A percentile compares a stretch with the other conserved stretches of the same genome.
These are phyloP conservation scores for Ambrosiella beaveri DNA, from an alignment of 2,329 filamentous ascomycete species.

Conservation along the genomic window DNA sequence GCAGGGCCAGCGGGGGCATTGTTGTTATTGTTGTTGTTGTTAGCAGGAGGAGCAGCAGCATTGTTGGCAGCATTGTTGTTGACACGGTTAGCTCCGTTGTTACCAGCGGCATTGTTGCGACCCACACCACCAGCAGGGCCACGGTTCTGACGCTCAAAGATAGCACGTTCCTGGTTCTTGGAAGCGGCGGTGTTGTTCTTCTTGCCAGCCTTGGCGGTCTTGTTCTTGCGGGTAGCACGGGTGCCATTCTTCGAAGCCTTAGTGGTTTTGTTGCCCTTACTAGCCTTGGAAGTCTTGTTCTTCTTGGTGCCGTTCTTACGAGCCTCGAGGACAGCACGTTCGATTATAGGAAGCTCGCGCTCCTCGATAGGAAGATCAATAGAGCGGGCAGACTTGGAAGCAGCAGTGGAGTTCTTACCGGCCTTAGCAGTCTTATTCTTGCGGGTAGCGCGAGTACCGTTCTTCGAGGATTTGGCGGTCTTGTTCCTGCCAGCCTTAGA, in stretches of 20 bases:
- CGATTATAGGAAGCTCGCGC: background rate
- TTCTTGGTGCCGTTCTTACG: constrained; percentile 3
- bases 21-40: background rate
- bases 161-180: background rate
- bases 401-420: background rate
- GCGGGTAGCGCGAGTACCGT: background rate
- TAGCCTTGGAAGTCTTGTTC: background rate
- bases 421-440: constrained; percentile 5
- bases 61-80: background rate
- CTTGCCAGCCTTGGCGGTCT: constrained; percentile 1
- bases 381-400: background rate
- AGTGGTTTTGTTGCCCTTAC: background rate
- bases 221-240: background rate
- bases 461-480: background rate
- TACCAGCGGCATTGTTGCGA: background rate
- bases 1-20: background rate
- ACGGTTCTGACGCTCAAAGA: background rate
- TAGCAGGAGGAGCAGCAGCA: background rate
- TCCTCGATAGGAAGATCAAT: background rate
- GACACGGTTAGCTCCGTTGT: background rate
- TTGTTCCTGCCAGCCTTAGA: background rate
- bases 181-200: background rate
- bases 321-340: background rate
- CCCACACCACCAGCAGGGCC: background rate
- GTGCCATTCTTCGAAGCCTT: constrained; percentile 1